These are phyloP conservation scores for Pyrenophora teres DNA, from an alignment of 2,329 filamentous ascomycete genomes.

Conservation along the genomic window DNA sequence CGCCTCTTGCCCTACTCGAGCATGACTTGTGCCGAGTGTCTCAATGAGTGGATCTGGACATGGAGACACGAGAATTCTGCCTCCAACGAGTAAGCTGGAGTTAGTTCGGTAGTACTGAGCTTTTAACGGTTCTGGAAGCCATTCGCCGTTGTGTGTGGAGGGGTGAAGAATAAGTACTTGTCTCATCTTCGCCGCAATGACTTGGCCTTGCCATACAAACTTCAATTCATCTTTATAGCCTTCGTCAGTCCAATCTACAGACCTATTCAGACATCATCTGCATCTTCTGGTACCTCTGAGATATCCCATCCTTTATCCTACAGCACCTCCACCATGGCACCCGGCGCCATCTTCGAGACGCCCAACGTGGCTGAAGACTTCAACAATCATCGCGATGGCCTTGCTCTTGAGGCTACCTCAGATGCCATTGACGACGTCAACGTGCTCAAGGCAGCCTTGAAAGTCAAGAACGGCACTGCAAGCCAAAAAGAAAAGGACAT, in stretches of 20 bases:
- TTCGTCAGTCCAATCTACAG: constrained; percentile 2
- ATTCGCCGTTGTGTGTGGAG: constrained; percentile 8
- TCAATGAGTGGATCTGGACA: constrained; percentile 24
- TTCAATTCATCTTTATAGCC: constrained; percentile 1
- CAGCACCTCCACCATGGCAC: constrained; percentile 49
- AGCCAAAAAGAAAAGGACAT: constrained; percentile 54
- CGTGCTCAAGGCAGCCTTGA: constrained; percentile 61
- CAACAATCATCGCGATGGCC: constrained; percentile 59
- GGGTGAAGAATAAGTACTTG: constrained; percentile 30
- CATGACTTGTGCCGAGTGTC: constrained; percentile 17
- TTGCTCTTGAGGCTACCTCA: constrained; percentile 62
- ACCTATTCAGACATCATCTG: neutral
- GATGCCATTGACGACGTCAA: constrained; percentile 66
- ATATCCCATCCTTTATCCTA: constrained; percentile 21
- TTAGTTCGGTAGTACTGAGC: constrained; percentile 17
- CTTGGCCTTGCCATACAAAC: constrained; percentile 8
- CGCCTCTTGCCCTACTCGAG: constrained; percentile 11
- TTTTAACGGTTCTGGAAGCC: constrained; percentile 12
- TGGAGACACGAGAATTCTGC: constrained; percentile 26
- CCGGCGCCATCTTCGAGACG: constrained; percentile 50
- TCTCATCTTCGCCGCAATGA: constrained; percentile 10
- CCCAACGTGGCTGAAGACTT: constrained; percentile 52
- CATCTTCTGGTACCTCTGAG: constrained; percentile 10
- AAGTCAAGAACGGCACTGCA: constrained; percentile 54
- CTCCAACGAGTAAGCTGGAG: constrained; percentile 25